Conservation (phyloP, 495 filamentous ascomycete genomes). For the Margaritispora aquatica region DNA sequence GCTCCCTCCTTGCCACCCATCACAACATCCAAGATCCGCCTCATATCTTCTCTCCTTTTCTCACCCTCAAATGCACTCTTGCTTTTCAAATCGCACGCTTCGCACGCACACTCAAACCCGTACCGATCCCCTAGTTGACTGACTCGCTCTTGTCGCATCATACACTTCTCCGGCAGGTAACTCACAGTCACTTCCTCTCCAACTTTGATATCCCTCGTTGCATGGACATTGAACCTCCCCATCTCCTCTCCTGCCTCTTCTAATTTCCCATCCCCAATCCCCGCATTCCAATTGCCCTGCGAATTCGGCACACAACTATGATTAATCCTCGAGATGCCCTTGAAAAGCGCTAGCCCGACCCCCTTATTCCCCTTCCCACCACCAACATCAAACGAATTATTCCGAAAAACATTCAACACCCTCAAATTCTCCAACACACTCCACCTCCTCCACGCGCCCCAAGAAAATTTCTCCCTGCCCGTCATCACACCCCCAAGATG, state of each 20-base stretch:
- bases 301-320: conserved; percentile 17
- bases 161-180: conserved; percentile 37
- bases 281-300: conserved; percentile 12
- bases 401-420: conserved; percentile 7
- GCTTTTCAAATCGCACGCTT: conserved; percentile 8
- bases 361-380: too few species aligned
- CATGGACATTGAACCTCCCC: conserved; percentile 26
- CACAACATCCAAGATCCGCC: neutral
- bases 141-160: neutral
- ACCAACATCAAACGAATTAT: conserved; percentile 10
- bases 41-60: neutral
- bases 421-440: neutral
- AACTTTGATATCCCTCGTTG: conserved; percentile 57
- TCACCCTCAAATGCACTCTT: neutral
- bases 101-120: conserved; percentile 15
- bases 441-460: neutral
- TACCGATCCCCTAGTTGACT: conserved; percentile 3
- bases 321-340: conserved; percentile 13
- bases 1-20: neutral
- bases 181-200: conserved; percentile 79
- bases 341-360: conserved; percentile 6
- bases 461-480: neutral
- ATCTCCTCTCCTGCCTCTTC: too few species aligned
- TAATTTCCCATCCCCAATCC: too few species aligned
- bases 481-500: neutral